These are phyloP conservation scores for Diaporthe amygdali DNA, from an alignment of 2,329 filamentous ascomycete genomes.

Conservation along the genomic window DNA sequence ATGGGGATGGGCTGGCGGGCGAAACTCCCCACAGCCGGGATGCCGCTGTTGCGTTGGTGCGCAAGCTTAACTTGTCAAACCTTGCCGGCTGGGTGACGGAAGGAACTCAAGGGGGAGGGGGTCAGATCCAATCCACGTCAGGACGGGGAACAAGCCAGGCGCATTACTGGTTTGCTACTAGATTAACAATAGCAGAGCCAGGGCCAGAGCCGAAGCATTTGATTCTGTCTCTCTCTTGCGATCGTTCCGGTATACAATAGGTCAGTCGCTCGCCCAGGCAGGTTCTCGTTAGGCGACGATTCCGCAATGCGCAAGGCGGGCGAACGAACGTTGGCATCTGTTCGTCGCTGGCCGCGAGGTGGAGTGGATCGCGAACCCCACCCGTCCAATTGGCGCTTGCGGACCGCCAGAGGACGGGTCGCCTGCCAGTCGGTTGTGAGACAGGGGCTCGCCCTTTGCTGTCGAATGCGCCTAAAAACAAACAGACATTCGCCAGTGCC, in stretches of 20 bases:
- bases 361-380: conserved; percentile 16
- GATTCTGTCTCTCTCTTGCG: neutral
- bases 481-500: conserved; percentile 9
- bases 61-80: conserved; percentile 20
- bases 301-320: conserved; percentile 16
- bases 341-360: conserved; percentile 5
- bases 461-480: conserved; percentile 18
- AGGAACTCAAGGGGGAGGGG: conserved; percentile 9
- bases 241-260: neutral
- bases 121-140: neutral
- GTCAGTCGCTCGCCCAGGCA: neutral
- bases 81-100: conserved; percentile 14
- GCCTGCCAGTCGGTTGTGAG: conserved; percentile 25
- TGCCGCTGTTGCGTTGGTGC: conserved; percentile 21
- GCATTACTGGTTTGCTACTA: neutral
- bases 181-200: neutral
- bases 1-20: conserved; percentile 12
- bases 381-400: conserved; percentile 26
- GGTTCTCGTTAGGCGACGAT: neutral
- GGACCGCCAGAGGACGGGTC: conserved; percentile 16
- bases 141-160: neutral
- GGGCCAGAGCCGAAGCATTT: neutral
- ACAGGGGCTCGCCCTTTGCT: conserved; percentile 27
- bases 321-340: conserved; percentile 19
- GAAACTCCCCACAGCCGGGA: conserved; percentile 14